Base-by-base conservation (phyloP, 2,329 filamentous ascomycete species). In the Aspergillaceae sp. region DNA sequence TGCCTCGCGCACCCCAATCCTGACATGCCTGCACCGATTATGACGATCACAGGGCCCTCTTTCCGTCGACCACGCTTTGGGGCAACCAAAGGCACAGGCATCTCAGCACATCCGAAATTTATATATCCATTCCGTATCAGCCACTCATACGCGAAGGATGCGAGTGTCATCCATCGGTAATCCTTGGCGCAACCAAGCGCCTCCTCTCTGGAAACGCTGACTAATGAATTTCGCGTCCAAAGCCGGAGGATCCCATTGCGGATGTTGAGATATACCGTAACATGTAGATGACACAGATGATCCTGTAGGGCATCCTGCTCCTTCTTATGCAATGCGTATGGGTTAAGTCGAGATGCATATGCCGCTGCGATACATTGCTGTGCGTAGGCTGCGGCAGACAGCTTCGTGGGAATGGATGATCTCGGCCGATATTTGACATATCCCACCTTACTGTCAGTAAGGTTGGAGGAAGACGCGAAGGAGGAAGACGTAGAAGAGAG, bases 221-320 rank as follows among this genome's bases (percentile, higher is more conserved):
- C 80, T 62, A 90, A 80, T 5, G 92, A 88, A 60, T 94, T 94
- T 55, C 84, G 80, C 33, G 86, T 78, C 92, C 92, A 98, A 36
- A 97, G 70, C 46, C 92, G 79, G 44, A 98, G 72, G 48, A 98
- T 95, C 10, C 88, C 87, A 65, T 98, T 98, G 56, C 92, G 80
- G 51, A 98, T 92, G 64, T 97, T 97, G 45, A 98, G 74, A 68
- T 98, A 98, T 8, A 88, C 87, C 2, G 91, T 96, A 54, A 96
- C 88, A 67, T 98, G 92, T 30, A 84, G 77, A 58, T 87, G 83
- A 60, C 85, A 94, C 56, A 98, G 81, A 57, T 94, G 83, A 51
- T 86, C 77, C 51, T 87, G 80, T 36, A 98, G 71, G 49, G 95
- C 75, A 48, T 77, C 73, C 62, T 96, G 90, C 66, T 98, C 92